Percentiles rank a stretch among this genome's conserved stretches.
Evolutionary conservation across 2,329 filamentous ascomycete genomes (phyloP).

Genomic region (Anisogramma anomala): DNA sequence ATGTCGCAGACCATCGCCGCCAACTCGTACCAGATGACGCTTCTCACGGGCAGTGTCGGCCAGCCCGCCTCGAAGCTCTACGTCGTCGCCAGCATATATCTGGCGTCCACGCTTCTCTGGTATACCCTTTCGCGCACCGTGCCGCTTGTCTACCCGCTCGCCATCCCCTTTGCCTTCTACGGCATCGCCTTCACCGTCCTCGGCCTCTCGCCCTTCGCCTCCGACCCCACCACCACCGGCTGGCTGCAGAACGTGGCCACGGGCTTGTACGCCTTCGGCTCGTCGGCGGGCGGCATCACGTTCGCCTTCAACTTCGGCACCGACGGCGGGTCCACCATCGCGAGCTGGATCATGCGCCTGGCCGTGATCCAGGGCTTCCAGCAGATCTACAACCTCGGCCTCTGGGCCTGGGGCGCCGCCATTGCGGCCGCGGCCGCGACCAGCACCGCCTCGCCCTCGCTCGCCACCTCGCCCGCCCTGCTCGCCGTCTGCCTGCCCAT

Average conservation of each 20-base stretch:
- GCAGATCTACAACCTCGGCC: conserved; percentile 47
- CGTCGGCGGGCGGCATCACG: conserved; percentile 50
- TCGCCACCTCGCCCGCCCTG: conserved; percentile 17
- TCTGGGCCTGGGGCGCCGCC: conserved; percentile 53
- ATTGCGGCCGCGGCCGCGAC: conserved; percentile 30
- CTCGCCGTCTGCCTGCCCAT: conserved; percentile 45
- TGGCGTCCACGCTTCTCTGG: conserved; percentile 45
- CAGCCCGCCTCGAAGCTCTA: conserved; percentile 46
- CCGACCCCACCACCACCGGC: conserved; percentile 28
- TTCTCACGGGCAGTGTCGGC: conserved; percentile 49
- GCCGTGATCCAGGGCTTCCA: conserved; percentile 54
- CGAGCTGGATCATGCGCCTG: conserved; percentile 55
- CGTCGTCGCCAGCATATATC: conserved; percentile 44
- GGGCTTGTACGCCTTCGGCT: conserved; percentile 48
- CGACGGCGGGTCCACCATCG: conserved; percentile 49
- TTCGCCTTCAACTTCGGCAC: conserved; percentile 56
- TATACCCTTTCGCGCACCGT: conserved; percentile 47
- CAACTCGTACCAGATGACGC: conserved; percentile 53
- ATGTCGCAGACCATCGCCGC: conserved; percentile 50
- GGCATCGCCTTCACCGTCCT: conserved; percentile 48
- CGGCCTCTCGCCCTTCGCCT: conserved; percentile 42
- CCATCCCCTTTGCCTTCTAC: conserved; percentile 48
- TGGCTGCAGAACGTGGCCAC: conserved; percentile 49
- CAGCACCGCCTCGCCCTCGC: conserved; percentile 22
- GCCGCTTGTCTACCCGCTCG: conserved; percentile 41